Evolutionary conservation across 1,284 basidiomycete genomes (phyloP).

Genomic region (Heliocybe sulcata): DNA sequence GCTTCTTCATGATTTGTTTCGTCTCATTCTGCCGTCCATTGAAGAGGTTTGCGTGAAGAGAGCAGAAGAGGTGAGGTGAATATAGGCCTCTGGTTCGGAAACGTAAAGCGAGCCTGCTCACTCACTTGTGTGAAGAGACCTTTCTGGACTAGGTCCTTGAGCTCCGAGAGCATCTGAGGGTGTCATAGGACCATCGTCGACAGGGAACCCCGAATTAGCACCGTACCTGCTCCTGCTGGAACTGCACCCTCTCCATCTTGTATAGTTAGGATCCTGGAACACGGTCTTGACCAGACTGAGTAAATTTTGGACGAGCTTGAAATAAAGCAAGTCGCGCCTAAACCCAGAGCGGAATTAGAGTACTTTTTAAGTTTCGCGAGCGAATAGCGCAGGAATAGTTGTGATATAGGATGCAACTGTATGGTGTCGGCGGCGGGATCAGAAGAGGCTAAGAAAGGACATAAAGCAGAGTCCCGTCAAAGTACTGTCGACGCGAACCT

Average conservation of each 20-base stretch:
- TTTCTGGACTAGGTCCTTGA: slow-evolving; percentile 89
- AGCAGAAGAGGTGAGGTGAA: neutral
- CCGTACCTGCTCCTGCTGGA: slow-evolving; percentile 82
- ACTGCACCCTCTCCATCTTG: slow-evolving; percentile 89
- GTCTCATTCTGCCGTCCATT: slow-evolving; percentile 56
- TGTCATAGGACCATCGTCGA: slow-evolving; percentile 3
- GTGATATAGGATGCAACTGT: too few species aligned
- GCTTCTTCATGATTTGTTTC: slow-evolving; percentile 80
- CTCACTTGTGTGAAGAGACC: slow-evolving; percentile 80
- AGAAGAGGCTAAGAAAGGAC: neutral
- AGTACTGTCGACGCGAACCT: neutral
- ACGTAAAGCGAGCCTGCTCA: slow-evolving; percentile 2
- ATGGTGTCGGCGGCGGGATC: neutral
- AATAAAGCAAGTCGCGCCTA: neutral
- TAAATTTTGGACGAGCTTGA: neutral
- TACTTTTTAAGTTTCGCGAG: neutral
- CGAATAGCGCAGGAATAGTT: neutral
- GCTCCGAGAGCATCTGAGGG: slow-evolving; percentile 85
- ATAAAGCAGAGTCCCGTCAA: neutral
- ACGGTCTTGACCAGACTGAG: neutral
- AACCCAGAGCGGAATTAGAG: neutral
- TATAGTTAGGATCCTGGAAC: neutral
- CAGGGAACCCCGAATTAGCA: neutral
- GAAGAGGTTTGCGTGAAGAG: neutral
- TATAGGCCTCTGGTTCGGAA: neutral